phyloP scores from a whole-genome alignment of 306 rosid species.

The Malus asiatica region DNA sequence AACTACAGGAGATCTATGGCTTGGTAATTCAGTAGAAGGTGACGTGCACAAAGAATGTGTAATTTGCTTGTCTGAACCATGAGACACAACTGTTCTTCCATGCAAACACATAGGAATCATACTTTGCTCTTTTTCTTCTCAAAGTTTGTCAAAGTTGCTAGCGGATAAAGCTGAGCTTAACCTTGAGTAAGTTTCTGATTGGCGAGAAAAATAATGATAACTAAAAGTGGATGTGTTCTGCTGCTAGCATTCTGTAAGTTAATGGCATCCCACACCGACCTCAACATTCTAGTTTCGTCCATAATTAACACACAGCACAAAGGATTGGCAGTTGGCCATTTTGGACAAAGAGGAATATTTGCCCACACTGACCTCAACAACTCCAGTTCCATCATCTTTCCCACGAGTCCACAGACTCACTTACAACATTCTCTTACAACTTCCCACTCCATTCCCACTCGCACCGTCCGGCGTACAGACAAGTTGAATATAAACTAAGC shows the following conservation, averaged over 20 bases:
- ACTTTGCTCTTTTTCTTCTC: not conserved
- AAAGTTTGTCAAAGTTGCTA: not conserved
- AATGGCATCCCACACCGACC: not conserved
- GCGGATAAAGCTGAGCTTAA: too few relatives aligned
- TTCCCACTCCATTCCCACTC: not conserved
- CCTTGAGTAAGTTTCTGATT: too few relatives aligned
- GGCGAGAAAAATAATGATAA: too few relatives aligned
- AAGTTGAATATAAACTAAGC: not conserved
- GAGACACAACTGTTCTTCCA: conserved; percentile 91
- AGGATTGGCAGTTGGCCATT: not conserved
- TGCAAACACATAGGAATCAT: conserved; percentile 93
- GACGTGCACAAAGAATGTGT: conserved; percentile 89
- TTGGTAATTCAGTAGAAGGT: conserved; percentile 80
- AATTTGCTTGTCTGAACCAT: conserved; percentile 93
- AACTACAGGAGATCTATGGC: conserved; percentile 93
- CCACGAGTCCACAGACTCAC: not conserved
- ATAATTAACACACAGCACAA: not conserved
- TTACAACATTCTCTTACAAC: not conserved
- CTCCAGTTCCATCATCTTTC: not conserved
- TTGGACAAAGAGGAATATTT: not conserved
- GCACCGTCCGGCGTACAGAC: not conserved
- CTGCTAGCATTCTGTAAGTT: not conserved
- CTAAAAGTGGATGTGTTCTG: too few relatives aligned
- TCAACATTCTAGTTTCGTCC: not conserved
- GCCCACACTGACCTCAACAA: not conserved